Conservation (phyloP, 2,329 filamentous ascomycete genomes). For the Alternaria sp. region DNA sequence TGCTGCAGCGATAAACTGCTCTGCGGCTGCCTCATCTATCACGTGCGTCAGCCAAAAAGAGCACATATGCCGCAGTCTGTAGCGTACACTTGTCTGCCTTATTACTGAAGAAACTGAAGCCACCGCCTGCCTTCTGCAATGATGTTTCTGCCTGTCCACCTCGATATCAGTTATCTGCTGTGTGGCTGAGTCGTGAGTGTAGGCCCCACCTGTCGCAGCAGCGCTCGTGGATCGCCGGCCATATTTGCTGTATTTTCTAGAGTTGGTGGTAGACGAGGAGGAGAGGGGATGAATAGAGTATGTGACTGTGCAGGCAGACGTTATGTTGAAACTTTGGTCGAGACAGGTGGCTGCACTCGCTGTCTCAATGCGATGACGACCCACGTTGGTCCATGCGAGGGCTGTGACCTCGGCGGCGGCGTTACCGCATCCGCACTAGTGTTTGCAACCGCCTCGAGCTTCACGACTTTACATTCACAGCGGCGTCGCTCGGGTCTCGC, state of each 20-base stretch:
- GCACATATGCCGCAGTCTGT: neutral
- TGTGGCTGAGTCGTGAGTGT: slow-evolving; percentile 38
- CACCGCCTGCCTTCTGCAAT: slow-evolving; percentile 73
- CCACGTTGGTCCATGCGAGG: slow-evolving; percentile 34
- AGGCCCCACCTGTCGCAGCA: slow-evolving; percentile 48
- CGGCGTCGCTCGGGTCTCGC: neutral
- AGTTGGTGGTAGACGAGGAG: neutral
- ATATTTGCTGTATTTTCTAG: slow-evolving; percentile 30
- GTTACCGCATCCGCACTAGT: slow-evolving; percentile 24
- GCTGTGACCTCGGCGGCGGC: slow-evolving; percentile 28
- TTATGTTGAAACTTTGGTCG: slow-evolving; percentile 26
- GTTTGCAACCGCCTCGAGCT: slow-evolving; percentile 16
- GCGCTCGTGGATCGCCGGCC: slow-evolving; percentile 47
- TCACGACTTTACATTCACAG: slow-evolving; percentile 30
- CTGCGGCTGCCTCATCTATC: slow-evolving; percentile 77
- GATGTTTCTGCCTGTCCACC: slow-evolving; percentile 81
- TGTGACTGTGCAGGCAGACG: slow-evolving; percentile 12
- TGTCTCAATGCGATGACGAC: slow-evolving; percentile 41
- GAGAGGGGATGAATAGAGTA: neutral
- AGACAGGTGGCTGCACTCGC: slow-evolving; percentile 44
- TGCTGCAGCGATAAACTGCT: slow-evolving; percentile 85
- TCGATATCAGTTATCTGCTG: slow-evolving; percentile 34
- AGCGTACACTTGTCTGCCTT: slow-evolving; percentile 75
- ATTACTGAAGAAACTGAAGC: slow-evolving; percentile 90
- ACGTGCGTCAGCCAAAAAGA: slow-evolving; percentile 25